phyloP scores from a whole-genome alignment of 768 basidiomycete genomes.

The Pleurotus giganteus region DNA sequence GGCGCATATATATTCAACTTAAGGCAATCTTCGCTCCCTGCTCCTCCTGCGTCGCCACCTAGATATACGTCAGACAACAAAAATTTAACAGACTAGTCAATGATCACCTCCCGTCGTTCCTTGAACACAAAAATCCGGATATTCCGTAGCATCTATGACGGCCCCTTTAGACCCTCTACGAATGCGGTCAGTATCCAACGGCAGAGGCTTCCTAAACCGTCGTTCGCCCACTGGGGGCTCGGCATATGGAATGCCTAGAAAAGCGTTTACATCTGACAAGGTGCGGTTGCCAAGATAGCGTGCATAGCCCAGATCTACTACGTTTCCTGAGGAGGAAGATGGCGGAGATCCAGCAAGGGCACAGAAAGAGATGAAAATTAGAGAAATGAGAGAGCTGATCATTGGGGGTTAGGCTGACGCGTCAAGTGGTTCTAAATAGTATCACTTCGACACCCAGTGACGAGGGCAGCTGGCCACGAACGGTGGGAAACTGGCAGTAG shows the following conservation, averaged over 20 bases:
- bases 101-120: constrained; percentile 46
- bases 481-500: neutral
- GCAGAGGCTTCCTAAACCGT: constrained; percentile 51
- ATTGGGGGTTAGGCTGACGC: too few relatives aligned
- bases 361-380: too few relatives aligned
- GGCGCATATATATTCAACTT: constrained; percentile 68
- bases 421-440: too few relatives aligned
- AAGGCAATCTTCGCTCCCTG: constrained; percentile 65
- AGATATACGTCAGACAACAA: neutral
- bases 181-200: constrained; percentile 48
- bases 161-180: constrained; percentile 28
- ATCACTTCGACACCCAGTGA: too few relatives aligned
- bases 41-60: constrained; percentile 59
- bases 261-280: constrained; percentile 52
- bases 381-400: too few relatives aligned
- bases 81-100: neutral
- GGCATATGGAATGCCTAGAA: constrained; percentile 58
- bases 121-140: constrained; percentile 62
- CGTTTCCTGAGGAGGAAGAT: too few relatives aligned
- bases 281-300: constrained; percentile 53
- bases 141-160: constrained; percentile 48
- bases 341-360: too few relatives aligned
- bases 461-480: too few relatives aligned
- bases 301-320: constrained; percentile 59
- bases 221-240: constrained; percentile 53